These are phyloP conservation scores for Hygrocybe punicea DNA, from an alignment of 768 basidiomycete species.

Conservation along the genomic window DNA sequence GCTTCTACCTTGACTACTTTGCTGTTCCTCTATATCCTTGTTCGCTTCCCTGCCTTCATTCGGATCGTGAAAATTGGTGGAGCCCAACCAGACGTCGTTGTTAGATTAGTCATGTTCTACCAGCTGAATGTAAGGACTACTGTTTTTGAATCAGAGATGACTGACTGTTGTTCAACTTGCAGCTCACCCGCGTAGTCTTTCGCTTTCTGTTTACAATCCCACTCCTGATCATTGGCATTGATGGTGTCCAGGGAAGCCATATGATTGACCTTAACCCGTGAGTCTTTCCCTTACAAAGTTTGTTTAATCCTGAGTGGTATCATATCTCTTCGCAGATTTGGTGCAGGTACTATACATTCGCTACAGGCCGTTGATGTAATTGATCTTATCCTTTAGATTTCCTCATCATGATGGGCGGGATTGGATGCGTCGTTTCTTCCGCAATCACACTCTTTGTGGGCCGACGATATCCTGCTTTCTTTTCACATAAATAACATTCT, in stretches of 20 bases:
- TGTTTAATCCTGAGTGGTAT: not conserved
- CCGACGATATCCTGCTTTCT: not conserved
- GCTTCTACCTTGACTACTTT: slow-evolving; percentile 66
- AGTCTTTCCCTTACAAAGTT: slow-evolving; percentile 27
- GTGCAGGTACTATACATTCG: slow-evolving; percentile 46
- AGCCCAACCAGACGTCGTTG: slow-evolving; percentile 69
- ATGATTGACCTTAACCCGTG: slow-evolving; percentile 53
- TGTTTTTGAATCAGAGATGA: not conserved
- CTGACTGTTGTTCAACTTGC: not conserved
- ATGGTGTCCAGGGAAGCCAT: slow-evolving; percentile 54
- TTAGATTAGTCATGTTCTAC: slow-evolving; percentile 71
- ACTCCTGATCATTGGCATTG: slow-evolving; percentile 61
- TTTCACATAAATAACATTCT: not conserved
- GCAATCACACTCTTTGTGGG: slow-evolving; percentile 74
- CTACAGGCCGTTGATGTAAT: not conserved
- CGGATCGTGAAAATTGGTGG: slow-evolving; percentile 67
- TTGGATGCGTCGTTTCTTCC: slow-evolving; percentile 77
- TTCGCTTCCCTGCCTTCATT: slow-evolving; percentile 68
- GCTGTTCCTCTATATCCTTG: slow-evolving; percentile 67
- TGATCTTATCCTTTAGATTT: slow-evolving; percentile 49
- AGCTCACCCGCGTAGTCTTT: slow-evolving; percentile 72
- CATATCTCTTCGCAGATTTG: slow-evolving; percentile 43
- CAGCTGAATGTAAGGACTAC: slow-evolving; percentile 63
- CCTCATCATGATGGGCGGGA: slow-evolving; percentile 63
- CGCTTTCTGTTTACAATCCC: slow-evolving; percentile 73